A percentile compares a stretch with the other conserved stretches of the same genome.
These are phyloP conservation scores for Tuber microsphaerosporum DNA, from an alignment of 495 filamentous ascomycete species.

Conservation along the genomic window DNA sequence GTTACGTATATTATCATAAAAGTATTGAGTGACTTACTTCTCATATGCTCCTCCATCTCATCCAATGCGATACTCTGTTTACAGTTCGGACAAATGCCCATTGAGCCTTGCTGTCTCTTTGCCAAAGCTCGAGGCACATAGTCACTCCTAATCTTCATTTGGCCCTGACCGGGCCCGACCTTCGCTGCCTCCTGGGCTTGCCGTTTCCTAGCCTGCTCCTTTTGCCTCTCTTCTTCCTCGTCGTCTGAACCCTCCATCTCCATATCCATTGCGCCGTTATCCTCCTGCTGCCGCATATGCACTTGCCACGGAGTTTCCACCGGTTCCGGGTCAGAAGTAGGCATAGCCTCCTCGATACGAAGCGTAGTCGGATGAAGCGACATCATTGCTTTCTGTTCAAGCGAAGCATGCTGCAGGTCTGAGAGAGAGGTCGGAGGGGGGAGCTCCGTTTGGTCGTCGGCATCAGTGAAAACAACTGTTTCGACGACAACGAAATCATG, in stretches of 20 bases:
- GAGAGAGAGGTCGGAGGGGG: conserved; percentile 81
- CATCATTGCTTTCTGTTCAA: conserved; percentile 88
- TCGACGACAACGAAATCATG: conserved; percentile 95
- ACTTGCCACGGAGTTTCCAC: conserved; percentile 44
- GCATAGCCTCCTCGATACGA: conserved; percentile 94
- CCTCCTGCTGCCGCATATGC: conserved; percentile 41
- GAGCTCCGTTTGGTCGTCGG: conserved; percentile 76
- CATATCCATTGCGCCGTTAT: conserved; percentile 37
- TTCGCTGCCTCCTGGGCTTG: conserved; percentile 72
- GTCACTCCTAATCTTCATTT: conserved; percentile 88
- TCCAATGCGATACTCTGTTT: conserved; percentile 75
- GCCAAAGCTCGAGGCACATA: conserved; percentile 81
- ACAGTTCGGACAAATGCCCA: conserved; percentile 88
- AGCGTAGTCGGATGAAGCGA: conserved; percentile 67
- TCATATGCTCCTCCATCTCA: conserved; percentile 90
- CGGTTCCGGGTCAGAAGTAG: conserved; percentile 50
- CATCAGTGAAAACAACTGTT: conserved; percentile 86
- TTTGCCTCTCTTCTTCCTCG: conserved; percentile 62
- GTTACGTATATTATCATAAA: conserved; percentile 9
- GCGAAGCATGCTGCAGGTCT: conserved; percentile 84
- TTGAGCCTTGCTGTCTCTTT: conserved; percentile 57
- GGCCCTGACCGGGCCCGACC: conserved; percentile 51
- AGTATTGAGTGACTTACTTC: conserved; percentile 51
- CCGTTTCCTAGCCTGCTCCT: conserved; percentile 63
- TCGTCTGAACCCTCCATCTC: conserved; percentile 44